A percentile compares a stretch with the other conserved stretches of the same genome.
Evolutionary conservation across 2,329 filamentous ascomycete genomes (phyloP).

Genomic region (Botrytis deweyae): DNA sequence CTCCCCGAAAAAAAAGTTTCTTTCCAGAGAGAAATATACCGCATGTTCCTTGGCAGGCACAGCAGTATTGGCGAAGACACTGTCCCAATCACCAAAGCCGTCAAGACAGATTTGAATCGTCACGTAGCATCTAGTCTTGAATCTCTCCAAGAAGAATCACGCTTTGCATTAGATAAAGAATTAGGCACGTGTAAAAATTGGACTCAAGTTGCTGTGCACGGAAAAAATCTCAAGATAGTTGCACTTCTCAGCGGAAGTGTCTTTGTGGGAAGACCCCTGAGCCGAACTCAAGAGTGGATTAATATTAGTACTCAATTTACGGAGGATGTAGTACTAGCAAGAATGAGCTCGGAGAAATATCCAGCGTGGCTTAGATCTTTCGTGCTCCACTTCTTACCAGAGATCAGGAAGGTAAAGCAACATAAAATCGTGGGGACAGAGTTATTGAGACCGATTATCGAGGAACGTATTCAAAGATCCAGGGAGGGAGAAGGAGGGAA

Average conservation of each 20-base stretch:
- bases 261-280: constrained; percentile 11
- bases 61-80: neutral
- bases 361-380: neutral
- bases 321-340: neutral
- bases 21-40: neutral
- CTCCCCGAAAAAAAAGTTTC: constrained; percentile 9
- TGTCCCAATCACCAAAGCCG: constrained; percentile 22
- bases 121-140: constrained; percentile 28
- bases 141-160: constrained; percentile 33
- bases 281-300: constrained; percentile 18
- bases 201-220: neutral
- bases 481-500: neutral
- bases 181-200: constrained; percentile 34
- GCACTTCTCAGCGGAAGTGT: constrained; percentile 11
- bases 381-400: neutral
- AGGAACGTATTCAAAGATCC: neutral
- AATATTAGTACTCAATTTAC: neutral
- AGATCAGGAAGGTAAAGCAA: neutral
- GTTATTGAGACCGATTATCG: constrained; percentile 7
- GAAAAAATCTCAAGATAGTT: neutral
- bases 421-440: neutral
- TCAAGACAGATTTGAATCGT: constrained; percentile 33
- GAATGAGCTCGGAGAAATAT: neutral
- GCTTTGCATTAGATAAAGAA: constrained; percentile 29
- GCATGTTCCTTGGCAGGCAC: neutral